Percentiles rank a stretch among this genome's conserved stretches.
Conservation (phyloP, 192 early-diverging fungal genomes). For the Lunasporangiospora selenospora region DNA sequence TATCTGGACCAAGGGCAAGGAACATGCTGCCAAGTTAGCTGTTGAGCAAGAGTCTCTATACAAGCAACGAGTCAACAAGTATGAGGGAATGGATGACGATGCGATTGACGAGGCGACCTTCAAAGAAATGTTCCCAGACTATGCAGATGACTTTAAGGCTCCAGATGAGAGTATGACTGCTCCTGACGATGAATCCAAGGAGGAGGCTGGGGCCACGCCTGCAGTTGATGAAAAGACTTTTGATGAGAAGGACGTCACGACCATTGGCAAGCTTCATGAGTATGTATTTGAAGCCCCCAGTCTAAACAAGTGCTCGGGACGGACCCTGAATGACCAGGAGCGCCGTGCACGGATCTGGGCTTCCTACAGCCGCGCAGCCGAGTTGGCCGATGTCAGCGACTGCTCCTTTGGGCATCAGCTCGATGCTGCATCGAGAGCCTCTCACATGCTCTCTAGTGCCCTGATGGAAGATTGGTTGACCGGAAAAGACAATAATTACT, state of each 20-base stretch:
- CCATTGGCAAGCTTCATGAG: constrained; percentile 61
- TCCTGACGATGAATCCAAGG: constrained; percentile 40
- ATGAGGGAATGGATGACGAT: constrained; percentile 61
- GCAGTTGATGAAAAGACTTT: constrained; percentile 47
- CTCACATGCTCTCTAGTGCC: constrained; percentile 60
- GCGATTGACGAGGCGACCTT: constrained; percentile 77
- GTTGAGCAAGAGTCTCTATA: constrained; percentile 62
- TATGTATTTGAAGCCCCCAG: constrained; percentile 39
- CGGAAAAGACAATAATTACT: constrained; percentile 41
- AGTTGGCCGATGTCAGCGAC: constrained; percentile 50
- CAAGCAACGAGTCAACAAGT: constrained; percentile 58
- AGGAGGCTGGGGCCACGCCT: constrained; percentile 15
- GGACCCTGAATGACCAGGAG: constrained; percentile 27
- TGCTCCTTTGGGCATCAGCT: constrained; percentile 55
- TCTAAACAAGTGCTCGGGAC: constrained; percentile 22
- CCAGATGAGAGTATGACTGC: constrained; percentile 54
- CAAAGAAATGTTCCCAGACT: constrained; percentile 84
- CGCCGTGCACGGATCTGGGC: constrained; percentile 43
- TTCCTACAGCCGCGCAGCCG: constrained; percentile 54
- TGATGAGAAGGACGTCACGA: constrained; percentile 54
- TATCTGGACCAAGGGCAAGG: constrained; percentile 69
- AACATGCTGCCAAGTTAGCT: constrained; percentile 56
- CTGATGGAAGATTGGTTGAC: constrained; percentile 56
- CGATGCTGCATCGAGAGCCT: constrained; percentile 52
- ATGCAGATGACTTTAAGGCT: constrained; percentile 80